A percentile compares a stretch with the other conserved stretches of the same genome.
phyloP scores from a whole-genome alignment of 1,284 basidiomycete genomes.

The Cryptococcus depauperatus region DNA sequence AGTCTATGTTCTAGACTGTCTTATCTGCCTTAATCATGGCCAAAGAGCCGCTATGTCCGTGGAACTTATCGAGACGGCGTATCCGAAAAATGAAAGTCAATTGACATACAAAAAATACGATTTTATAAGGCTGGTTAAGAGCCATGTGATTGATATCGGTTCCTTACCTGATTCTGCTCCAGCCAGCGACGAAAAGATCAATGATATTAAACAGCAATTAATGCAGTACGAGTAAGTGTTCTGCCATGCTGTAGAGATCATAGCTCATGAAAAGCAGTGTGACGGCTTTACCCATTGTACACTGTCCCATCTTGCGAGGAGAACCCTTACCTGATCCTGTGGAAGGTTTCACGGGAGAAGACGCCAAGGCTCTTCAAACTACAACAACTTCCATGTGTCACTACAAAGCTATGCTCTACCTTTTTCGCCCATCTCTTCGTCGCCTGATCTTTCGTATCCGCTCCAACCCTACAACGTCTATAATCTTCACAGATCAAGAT shows the following conservation, averaged over 20 bases:
- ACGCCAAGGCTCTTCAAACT: conserved; percentile 14
- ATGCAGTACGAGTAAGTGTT: conserved; percentile 24
- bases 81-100: conserved; percentile 16
- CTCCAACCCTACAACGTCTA: conserved; percentile 8
- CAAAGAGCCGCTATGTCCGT: conserved; percentile 31
- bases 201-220: conserved; percentile 19
- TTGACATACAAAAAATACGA: conserved; percentile 28
- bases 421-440: conserved; percentile 34
- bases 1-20: conserved; percentile 31
- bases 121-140: conserved; percentile 30
- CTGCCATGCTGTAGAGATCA: background rate
- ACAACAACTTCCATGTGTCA: conserved; percentile 31
- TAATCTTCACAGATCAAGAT: conserved; percentile 22
- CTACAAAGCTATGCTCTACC: conserved; percentile 35
- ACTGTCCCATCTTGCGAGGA: conserved; percentile 29
- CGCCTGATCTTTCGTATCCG: conserved; percentile 29
- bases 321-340: conserved; percentile 18
- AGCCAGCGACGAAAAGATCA: conserved; percentile 24
- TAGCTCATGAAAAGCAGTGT: too few relatives aligned
- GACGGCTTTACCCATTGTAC: conserved; percentile 16
- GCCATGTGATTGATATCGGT: conserved; percentile 29
- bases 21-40: conserved; percentile 36
- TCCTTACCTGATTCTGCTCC: conserved; percentile 29
- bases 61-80: conserved; percentile 32
- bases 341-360: conserved; percentile 13